Conservation (phyloP, 2,329 filamentous ascomycete genomes). For the Penicillium vulpinum region DNA sequence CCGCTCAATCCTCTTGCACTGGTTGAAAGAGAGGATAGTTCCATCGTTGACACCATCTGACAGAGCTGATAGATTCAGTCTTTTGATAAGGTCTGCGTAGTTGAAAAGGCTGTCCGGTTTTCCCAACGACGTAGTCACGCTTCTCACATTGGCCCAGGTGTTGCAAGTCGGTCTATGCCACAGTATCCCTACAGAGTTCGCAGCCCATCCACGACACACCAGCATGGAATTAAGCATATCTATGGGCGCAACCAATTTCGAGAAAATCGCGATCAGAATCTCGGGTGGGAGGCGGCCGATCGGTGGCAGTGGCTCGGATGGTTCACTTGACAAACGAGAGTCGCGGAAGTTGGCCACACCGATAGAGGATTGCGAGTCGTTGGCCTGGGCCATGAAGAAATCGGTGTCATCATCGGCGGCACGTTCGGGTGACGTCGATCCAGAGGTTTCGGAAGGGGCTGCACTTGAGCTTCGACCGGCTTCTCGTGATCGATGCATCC, state of each 20-base stretch:
- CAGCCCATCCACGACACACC: conserved; percentile 90
- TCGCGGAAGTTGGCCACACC: conserved; percentile 76
- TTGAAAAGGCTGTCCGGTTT: conserved; percentile 76
- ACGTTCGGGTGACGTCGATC: conserved; percentile 49
- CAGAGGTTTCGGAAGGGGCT: conserved; percentile 45
- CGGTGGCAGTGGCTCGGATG: conserved; percentile 51
- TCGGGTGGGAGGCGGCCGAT: conserved; percentile 87
- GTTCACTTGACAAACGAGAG: conserved; percentile 62
- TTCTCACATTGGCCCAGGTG: conserved; percentile 77
- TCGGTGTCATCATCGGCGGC: conserved; percentile 87
- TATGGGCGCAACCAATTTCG: conserved; percentile 71
- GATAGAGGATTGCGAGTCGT: conserved; percentile 91
- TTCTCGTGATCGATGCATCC: conserved; percentile 42
- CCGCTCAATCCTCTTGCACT: conserved; percentile 88
- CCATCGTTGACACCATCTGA: conserved; percentile 80
- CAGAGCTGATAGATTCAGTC: conserved; percentile 83
- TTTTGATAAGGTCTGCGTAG: conserved; percentile 87
- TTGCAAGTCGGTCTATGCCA: conserved; percentile 95
- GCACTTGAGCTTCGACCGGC: conserved; percentile 41
- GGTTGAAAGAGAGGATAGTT: conserved; percentile 75
- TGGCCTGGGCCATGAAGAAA: conserved; percentile 77
- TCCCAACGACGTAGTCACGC: conserved; percentile 76
- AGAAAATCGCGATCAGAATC: conserved; percentile 89
- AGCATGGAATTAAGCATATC: conserved; percentile 88
- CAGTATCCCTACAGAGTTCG: conserved; percentile 86